Conservation (phyloP, 1,139 yeast species). For the Debaryomyces nepalensis region DNA sequence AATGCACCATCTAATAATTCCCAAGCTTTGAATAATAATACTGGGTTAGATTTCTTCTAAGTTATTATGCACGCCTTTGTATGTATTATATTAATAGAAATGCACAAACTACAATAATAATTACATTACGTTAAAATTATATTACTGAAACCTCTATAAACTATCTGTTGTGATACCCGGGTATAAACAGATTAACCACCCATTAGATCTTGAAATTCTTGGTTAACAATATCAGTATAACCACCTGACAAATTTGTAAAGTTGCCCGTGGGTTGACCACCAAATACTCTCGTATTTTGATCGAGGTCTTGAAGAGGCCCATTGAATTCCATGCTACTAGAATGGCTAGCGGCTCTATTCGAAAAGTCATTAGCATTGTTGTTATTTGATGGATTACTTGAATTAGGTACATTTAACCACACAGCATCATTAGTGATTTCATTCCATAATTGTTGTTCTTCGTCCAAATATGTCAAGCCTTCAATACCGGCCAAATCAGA, state of each 20-base stretch:
- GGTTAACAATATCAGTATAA: conserved; percentile 45
- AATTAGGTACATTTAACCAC: conserved; percentile 52
- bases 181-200: conserved; percentile 19
- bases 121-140: conserved; percentile 1
- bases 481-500: conserved; percentile 49
- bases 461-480: conserved; percentile 48
- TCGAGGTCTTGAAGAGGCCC: conserved; percentile 2
- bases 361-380: conserved; percentile 4
- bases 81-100: conserved; percentile 8
- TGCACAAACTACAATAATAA: background rate
- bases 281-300: background rate
- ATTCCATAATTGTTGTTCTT: conserved; percentile 72
- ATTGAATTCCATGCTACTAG: conserved; percentile 1
- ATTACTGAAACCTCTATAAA: conserved; percentile 7
- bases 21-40: conserved; percentile 13
- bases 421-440: conserved; percentile 76
- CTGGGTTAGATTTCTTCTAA: conserved; percentile 24
- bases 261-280: background rate
- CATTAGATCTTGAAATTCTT: conserved; percentile 45
- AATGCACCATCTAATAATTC: conserved; percentile 18
- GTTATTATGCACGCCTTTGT: background rate
- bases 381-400: background rate
- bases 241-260: conserved; percentile 26
- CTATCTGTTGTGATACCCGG: background rate
- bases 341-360: background rate